phyloP scores from a whole-genome alignment of 257 asterid species.

The Solanum appendiculatum region DNA sequence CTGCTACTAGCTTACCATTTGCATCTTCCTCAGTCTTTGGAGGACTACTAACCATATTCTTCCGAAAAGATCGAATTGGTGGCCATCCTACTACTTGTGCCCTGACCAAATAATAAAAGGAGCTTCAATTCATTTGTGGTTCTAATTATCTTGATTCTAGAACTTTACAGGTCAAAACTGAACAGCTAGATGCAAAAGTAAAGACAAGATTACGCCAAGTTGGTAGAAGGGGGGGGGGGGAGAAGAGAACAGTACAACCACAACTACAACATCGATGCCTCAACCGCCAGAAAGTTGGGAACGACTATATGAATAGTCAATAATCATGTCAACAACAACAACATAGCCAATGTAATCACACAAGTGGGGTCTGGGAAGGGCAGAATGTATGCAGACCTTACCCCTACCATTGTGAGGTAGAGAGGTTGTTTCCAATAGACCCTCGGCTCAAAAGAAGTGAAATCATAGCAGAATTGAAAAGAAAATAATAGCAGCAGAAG shows the following conservation, averaged over 20 bases:
- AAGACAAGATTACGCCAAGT: neutral
- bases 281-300: neutral
- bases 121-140: neutral
- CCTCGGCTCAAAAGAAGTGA: neutral
- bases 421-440: neutral
- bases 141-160: neutral
- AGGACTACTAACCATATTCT: conserved; percentile 50
- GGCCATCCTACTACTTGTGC: conserved; percentile 98
- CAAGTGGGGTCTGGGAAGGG: neutral
- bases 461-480: neutral
- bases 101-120: conserved; percentile 26
- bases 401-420: neutral
- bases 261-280: neutral
- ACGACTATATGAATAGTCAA: neutral
- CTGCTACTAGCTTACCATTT: conserved; percentile 17
- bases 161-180: neutral
- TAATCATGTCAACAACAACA: neutral
- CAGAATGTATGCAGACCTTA: neutral
- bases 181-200: neutral
- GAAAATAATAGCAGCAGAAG: neutral
- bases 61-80: conserved; percentile 71
- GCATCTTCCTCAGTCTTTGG: conserved; percentile 18
- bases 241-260: neutral
- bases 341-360: neutral
- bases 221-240: neutral